Evolutionary conservation across 805 yeast species (phyloP), one percentile per base, ranked within the genome.

Genomic region (Wickerhamomyces strasburgensis): DNA sequence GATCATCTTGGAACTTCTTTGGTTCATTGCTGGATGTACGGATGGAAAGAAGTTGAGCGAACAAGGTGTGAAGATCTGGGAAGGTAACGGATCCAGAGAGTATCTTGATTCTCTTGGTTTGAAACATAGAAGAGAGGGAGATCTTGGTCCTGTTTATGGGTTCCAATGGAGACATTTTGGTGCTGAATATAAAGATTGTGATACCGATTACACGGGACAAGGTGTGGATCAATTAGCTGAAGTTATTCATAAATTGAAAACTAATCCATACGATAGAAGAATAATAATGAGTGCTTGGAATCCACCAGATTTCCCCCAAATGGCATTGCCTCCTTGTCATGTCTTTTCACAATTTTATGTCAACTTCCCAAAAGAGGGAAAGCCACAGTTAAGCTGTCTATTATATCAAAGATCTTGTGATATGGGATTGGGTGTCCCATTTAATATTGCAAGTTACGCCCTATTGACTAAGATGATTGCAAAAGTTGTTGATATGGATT

Each of bases 131-230:
- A 69, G 88, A 41, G 96, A 78, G 51, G 98, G 98, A 38, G 99
- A 93, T 62, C 62, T 93, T 49, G 99, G 99, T 1, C 98, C 99
- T 2, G 97, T 93, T 3, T 93, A 93, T 58, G 99, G 99, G 0
- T 93, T 93, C 65, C 99, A 93, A 62, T 93, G 99, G 99, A 78
- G 99, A 53, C 98, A 93, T 62, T 93, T 93, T 60, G 98, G 98
- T 30, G 98, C 99, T 5, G 78, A 84, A 48, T 93, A 93, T 58
- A 68, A 55, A 23, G 88, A 87, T 37, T 86, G 96, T 55, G 88
- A 90, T 42, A 72, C 89, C 3, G 94, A 93, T 56, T 93, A 93
- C 56, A 57, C 82, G 0, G 90, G 88, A 4, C 70, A 85, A 57
- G 99, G 99, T 10, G 81, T 77, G 39, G 99, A 93, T 58, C 99